Conservation (phyloP, 768 basidiomycete species). For the Pseudohyphozyma bogoriensis region DNA sequence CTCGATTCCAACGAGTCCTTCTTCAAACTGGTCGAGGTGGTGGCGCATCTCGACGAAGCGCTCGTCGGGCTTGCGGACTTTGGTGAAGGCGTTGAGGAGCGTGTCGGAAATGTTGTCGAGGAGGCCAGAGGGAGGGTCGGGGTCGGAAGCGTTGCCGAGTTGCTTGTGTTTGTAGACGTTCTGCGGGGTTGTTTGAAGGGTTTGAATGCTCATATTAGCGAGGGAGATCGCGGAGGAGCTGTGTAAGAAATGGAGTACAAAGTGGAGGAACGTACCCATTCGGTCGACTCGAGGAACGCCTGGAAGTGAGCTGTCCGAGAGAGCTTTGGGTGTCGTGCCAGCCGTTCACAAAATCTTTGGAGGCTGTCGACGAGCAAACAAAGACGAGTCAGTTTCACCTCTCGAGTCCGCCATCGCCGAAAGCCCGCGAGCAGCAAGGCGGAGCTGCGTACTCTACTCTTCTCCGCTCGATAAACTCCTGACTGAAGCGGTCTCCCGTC, state of each 20-base stretch:
- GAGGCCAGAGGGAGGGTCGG: constrained; percentile 57
- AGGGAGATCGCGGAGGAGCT: neutral
- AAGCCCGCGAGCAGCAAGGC: neutral
- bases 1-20: constrained; percentile 72
- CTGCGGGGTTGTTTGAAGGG: constrained; percentile 42
- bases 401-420: neutral
- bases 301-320: constrained; percentile 83
- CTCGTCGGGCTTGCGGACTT: constrained; percentile 92
- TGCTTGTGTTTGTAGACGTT: constrained; percentile 97
- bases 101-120: constrained; percentile 95
- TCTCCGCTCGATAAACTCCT: constrained; percentile 91
- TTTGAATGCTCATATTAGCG: neutral
- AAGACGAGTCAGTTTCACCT: neutral
- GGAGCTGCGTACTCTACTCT: constrained; percentile 39
- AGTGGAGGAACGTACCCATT: constrained; percentile 65
- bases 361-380: constrained; percentile 47
- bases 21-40: constrained; percentile 89
- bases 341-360: constrained; percentile 79
- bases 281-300: constrained; percentile 89
- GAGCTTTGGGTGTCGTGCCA: constrained; percentile 86
- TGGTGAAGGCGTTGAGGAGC: constrained; percentile 87
- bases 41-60: constrained; percentile 88
- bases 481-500: constrained; percentile 92
- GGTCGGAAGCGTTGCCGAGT: constrained; percentile 73
- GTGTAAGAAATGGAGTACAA: neutral